Conservation (phyloP, 805 yeast genomes). For the Wickerhamomyces rabaulensis region DNA sequence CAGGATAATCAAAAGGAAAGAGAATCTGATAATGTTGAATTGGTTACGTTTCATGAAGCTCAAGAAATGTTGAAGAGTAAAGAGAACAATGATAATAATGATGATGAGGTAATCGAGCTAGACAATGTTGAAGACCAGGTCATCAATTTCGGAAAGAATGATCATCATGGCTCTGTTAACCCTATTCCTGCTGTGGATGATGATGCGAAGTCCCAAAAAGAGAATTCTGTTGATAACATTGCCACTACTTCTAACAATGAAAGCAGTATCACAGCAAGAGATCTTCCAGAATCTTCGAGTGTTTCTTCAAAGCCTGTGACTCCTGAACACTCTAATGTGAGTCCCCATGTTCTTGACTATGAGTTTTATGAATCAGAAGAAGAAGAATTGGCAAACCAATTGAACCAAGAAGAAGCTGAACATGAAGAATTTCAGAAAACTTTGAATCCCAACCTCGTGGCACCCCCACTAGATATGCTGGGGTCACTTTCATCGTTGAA, state of each 20-base stretch:
- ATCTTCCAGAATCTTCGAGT: background rate
- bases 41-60: constrained; percentile 48
- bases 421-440: constrained; percentile 55
- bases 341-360: constrained; percentile 39
- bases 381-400: constrained; percentile 52
- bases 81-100: constrained; percentile 11
- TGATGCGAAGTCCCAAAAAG: background rate
- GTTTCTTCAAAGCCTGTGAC: background rate
- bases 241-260: too few relatives aligned
- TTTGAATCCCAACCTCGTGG: constrained; percentile 25
- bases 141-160: too few relatives aligned
- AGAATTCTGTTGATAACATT: background rate
- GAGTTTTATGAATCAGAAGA: constrained; percentile 79
- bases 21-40: constrained; percentile 42
- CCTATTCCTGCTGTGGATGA: background rate
- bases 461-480: constrained; percentile 3
- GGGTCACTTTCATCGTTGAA: constrained; percentile 43
- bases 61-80: constrained; percentile 25
- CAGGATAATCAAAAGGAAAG: constrained; percentile 9
- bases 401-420: constrained; percentile 67
- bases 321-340: background rate
- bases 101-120: constrained; percentile 6
- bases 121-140: too few relatives aligned
- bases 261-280: background rate
- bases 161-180: background rate